phyloP scores from a whole-genome alignment of 1,284 basidiomycete genomes.

The Waitea zeae region DNA sequence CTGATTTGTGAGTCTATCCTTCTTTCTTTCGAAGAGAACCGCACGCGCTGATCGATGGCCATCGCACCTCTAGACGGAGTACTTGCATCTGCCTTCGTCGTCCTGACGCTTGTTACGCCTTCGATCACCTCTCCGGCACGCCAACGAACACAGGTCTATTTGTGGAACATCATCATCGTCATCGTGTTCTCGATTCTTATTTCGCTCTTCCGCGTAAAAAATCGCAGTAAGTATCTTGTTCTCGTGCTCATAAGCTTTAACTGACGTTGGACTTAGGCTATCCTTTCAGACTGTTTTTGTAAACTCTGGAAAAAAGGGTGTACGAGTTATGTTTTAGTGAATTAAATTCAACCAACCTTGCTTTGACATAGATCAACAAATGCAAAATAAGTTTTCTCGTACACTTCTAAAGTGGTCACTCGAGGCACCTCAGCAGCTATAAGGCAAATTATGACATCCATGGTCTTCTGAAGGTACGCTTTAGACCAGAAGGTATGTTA shows the following conservation, averaged over 20 bases:
- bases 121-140: conserved; percentile 56
- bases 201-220: conserved; percentile 85
- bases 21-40: too few species aligned
- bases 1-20: conserved; percentile 59
- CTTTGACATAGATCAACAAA: too few species aligned
- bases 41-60: too few species aligned
- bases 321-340: conserved; percentile 5
- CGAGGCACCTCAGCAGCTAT: too few species aligned
- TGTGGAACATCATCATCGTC: conserved; percentile 76
- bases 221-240: conserved; percentile 21
- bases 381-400: too few species aligned
- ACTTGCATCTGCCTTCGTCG: conserved; percentile 67
- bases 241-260: conserved; percentile 1
- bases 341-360: too few species aligned
- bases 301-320: too few species aligned
- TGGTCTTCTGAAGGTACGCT: too few species aligned
- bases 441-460: too few species aligned
- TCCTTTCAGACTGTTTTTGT: conserved; percentile 62
- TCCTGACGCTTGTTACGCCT: conserved; percentile 72
- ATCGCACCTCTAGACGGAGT: conserved; percentile 53
- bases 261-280: conserved; percentile 36
- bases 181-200: conserved; percentile 81
- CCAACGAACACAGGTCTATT: conserved; percentile 77
- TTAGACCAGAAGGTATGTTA: too few species aligned
- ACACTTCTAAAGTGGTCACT: too few species aligned